Percentiles rank a stretch among this genome's conserved stretches.
These are phyloP conservation scores for Neopestalotiopsis sp. DNA, from an alignment of 2,329 filamentous ascomycete species.

Conservation along the genomic window DNA sequence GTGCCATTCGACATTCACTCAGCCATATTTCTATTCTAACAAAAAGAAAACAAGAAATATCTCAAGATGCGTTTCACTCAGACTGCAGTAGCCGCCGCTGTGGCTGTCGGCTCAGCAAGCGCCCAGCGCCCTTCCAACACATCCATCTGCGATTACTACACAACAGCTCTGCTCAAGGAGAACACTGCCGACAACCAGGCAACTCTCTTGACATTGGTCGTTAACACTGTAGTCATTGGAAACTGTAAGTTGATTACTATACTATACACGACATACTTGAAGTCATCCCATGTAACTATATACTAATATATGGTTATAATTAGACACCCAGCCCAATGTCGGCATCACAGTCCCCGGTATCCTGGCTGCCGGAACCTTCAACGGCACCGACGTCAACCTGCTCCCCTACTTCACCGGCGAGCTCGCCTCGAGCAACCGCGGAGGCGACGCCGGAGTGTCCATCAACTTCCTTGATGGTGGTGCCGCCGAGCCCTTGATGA, in stretches of 20 bases:
- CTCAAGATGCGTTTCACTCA: constrained; percentile 34
- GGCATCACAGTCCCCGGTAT: constrained; percentile 62
- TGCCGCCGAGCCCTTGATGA: constrained; percentile 57
- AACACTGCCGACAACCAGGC: constrained; percentile 65
- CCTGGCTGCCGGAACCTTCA: constrained; percentile 53
- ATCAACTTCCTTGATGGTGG: constrained; percentile 68
- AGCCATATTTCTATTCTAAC: background rate
- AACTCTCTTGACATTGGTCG: constrained; percentile 58
- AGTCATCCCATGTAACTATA: background rate
- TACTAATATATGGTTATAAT: background rate
- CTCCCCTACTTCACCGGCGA: constrained; percentile 63
- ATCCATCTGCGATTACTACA: constrained; percentile 69
- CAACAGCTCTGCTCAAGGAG: constrained; percentile 59
- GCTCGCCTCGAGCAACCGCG: constrained; percentile 58
- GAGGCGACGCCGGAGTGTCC: constrained; percentile 47
- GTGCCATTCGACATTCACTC: background rate
- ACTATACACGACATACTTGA: background rate
- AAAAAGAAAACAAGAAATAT: background rate
- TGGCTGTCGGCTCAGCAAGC: constrained; percentile 29
- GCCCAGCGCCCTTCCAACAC: constrained; percentile 54
- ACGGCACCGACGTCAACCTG: constrained; percentile 59
- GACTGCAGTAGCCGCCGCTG: constrained; percentile 27
- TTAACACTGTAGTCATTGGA: constrained; percentile 69
- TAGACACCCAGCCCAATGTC: constrained; percentile 58
- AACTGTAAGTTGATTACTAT: constrained; percentile 49